Base-by-base conservation (phyloP, 129 eudicot species). In the Pulicaria dysenterica region DNA sequence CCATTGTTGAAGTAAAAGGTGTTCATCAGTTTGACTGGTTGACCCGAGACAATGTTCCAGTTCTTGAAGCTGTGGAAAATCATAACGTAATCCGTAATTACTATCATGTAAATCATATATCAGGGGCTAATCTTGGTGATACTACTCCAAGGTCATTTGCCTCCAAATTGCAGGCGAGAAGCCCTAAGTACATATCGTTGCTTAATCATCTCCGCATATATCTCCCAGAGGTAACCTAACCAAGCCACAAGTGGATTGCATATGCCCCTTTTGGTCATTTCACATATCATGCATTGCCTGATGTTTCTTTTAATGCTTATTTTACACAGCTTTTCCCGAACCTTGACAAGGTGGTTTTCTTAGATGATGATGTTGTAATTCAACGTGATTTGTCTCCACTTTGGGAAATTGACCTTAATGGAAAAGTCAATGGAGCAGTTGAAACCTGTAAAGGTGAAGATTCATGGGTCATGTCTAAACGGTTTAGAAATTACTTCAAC, bases 11-110 rank as follows among this genome's bases (percentile, higher is more conserved):
- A 79, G 99, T 95, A 38, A 95, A 91, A 86, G 99, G 99, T 77
- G 90, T 95, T 69, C 97, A 95, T 84, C 97, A 95, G 83, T 95
- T 95, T 88, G 99, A 95, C 63, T 90, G 99, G 97, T 83, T 95
- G 77, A 95, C 99, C 64, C 82, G 96, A 77, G 97, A 95, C 78
- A 90, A 95, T 78, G 96, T 95, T 58, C 99, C 99, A 2, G 96
- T 95, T 80, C 99, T 90, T 73, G 97, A 95, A 83, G 97, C 97
- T 47, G 87, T 95, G 67, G 99, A 95, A 79, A 95, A 68, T 79
- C 99, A 95, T 80, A 49, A 75, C 56, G 91, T 78, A 41, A 86
- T 95, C 14, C 81, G 95, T 50, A 83, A 85, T 54, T 91, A 95
- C 75, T 95, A 88, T 73, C 99, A 95, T 68, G 96, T 97, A 43